A percentile compares a stretch with the other conserved stretches of the same genome.
Conservation (phyloP, 2,329 filamentous ascomycete species). For the Ophiostoma ulmi region DNA sequence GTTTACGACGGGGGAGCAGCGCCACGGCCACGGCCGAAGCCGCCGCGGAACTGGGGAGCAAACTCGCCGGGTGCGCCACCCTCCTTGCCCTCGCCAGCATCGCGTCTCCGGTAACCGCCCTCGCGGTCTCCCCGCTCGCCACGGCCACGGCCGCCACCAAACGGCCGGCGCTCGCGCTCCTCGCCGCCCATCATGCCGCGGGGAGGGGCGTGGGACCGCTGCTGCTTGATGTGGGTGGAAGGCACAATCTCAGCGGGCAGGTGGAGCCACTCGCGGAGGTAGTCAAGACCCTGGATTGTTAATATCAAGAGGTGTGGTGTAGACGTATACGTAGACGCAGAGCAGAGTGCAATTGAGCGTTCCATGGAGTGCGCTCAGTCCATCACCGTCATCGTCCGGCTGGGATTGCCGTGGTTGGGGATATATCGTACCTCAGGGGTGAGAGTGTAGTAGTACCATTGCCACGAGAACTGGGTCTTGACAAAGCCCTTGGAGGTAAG, state of each 20-base stretch:
- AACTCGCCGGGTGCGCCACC: conserved; percentile 88
- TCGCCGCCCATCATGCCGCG: conserved; percentile 96
- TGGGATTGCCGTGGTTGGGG: background rate
- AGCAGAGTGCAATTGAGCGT: too few species aligned
- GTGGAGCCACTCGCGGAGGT: conserved; percentile 99
- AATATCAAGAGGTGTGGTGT: background rate
- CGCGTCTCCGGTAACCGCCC: conserved; percentile 88
- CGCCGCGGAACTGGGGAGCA: conserved; percentile 87
- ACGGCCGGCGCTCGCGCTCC: conserved; percentile 74
- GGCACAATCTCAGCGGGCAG: conserved; percentile 99
- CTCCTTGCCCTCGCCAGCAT: conserved; percentile 82
- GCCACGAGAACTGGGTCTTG: conserved; percentile 99
- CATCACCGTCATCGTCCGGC: background rate
- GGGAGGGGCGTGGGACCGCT: conserved; percentile 95
- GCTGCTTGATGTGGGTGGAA: conserved; percentile 99
- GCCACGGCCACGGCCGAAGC: conserved; percentile 79
- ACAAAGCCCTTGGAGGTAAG: conserved; percentile 94
- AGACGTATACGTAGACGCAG: too few species aligned
- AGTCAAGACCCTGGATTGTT: conserved; percentile 85
- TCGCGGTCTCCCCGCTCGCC: conserved; percentile 75
- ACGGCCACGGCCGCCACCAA: conserved; percentile 71
- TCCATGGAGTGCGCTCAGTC: background rate
- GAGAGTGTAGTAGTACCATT: conserved; percentile 99
- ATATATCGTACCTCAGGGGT: conserved; percentile 29
- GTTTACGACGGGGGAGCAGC: conserved; percentile 63